phyloP scores from a whole-genome alignment of 2,329 filamentous ascomycete genomes.

The Epichloe festucae region DNA sequence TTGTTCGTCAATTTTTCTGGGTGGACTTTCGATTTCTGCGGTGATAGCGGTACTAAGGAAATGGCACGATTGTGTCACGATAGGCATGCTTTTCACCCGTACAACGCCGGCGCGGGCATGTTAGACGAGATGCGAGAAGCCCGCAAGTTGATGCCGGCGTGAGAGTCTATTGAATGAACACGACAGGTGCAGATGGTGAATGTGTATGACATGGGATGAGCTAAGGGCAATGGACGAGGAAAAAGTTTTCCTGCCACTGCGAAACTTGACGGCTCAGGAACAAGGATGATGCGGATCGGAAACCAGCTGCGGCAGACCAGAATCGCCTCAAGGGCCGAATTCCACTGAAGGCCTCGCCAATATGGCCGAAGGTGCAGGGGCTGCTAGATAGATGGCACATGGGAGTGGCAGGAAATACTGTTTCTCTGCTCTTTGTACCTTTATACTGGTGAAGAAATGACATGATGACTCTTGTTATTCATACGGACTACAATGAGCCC shows the following conservation, averaged over 20 bases:
- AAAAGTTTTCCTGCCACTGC: not conserved
- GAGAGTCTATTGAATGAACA: conserved; percentile 16
- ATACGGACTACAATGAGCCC: too few relatives aligned
- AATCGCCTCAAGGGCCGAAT: too few relatives aligned
- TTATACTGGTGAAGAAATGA: too few relatives aligned
- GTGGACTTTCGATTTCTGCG: too few relatives aligned
- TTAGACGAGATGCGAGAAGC: conserved; percentile 23
- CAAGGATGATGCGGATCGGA: not conserved
- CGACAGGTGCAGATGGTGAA: conserved; percentile 15
- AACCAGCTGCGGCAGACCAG: not conserved
- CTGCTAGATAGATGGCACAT: too few relatives aligned
- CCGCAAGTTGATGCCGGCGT: conserved; percentile 12
- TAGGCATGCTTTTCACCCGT: conserved; percentile 23
- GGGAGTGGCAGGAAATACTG: too few relatives aligned
- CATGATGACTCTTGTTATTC: too few relatives aligned
- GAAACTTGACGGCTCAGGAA: not conserved
- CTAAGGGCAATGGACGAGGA: not conserved
- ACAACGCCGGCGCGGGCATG: conserved; percentile 21
- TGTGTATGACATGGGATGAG: not conserved
- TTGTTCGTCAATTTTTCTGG: too few relatives aligned
- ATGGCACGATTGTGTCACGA: not conserved
- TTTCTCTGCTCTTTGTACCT: too few relatives aligned
- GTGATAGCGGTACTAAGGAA: too few relatives aligned
- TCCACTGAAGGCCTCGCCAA: too few relatives aligned
- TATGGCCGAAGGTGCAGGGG: too few relatives aligned